Evolutionary conservation across 148 eudicot species (phyloP).

Genomic region (Arctostaphylos glauca): DNA sequence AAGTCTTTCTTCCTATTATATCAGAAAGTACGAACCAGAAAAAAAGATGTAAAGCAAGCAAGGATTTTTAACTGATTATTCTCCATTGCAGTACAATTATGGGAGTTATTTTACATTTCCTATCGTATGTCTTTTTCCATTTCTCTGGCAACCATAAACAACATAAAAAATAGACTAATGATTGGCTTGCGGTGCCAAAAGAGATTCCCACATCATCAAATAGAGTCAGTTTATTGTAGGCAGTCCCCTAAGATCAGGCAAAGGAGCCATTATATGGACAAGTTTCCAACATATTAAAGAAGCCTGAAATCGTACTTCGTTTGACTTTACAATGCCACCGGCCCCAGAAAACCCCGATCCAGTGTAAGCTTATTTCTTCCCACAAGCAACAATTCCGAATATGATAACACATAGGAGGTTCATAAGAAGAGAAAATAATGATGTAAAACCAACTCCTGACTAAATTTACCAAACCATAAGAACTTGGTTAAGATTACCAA

Average conservation of each 20-base stretch:
- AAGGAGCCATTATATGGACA: not conserved
- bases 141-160: not conserved
- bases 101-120: not conserved
- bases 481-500: not conserved
- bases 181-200: conserved; percentile 2
- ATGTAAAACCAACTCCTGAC: not conserved
- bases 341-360: conserved; percentile 13
- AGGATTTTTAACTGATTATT: not conserved
- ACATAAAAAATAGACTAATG: not conserved
- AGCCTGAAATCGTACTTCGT: not conserved
- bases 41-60: not conserved
- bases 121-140: not conserved
- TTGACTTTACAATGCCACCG: conserved; percentile 13
- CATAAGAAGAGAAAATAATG: not conserved
- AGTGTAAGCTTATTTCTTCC: not conserved
- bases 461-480: not conserved
- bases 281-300: not conserved
- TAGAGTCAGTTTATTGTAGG: not conserved
- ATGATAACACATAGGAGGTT: not conserved
- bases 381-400: not conserved
- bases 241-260: conserved; percentile 6
- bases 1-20: not conserved
- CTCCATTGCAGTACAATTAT: not conserved
- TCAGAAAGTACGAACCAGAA: not conserved
- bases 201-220: conserved; percentile 20